Conservation (phyloP, 495 filamentous ascomycete genomes). For the Jackrogersella minutella region DNA sequence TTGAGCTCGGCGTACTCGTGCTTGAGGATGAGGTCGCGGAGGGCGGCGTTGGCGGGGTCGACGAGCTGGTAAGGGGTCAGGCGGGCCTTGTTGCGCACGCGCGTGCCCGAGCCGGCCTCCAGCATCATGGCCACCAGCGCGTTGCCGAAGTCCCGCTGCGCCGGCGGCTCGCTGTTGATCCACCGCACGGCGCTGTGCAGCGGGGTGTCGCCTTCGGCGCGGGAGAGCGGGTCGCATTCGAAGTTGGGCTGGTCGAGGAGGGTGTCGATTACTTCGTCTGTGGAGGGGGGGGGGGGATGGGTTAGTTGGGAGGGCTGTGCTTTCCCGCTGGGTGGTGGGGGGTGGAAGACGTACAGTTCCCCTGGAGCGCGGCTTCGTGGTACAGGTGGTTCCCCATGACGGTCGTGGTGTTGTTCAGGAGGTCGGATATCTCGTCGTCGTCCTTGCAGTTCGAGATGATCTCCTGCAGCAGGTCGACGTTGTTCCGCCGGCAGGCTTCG, state of each 20-base stretch:
- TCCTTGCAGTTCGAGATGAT: constrained; percentile 58
- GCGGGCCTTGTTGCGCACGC: constrained; percentile 70
- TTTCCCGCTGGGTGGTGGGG: neutral
- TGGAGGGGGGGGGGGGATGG: neutral
- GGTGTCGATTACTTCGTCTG: constrained; percentile 88
- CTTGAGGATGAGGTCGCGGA: constrained; percentile 73
- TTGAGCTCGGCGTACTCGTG: constrained; percentile 74
- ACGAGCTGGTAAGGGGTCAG: constrained; percentile 73
- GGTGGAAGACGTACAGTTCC: constrained; percentile 69
- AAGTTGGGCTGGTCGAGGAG: constrained; percentile 94
- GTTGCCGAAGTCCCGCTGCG: constrained; percentile 68
- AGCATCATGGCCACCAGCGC: constrained; percentile 87
- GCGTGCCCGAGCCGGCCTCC: constrained; percentile 73
- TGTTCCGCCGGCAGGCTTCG: constrained; percentile 93
- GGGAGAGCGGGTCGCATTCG: constrained; percentile 90
- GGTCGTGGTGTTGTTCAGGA: constrained; percentile 85
- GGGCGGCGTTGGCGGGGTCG: constrained; percentile 73
- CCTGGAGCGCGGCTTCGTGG: constrained; percentile 85
- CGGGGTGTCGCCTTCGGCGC: constrained; percentile 85
- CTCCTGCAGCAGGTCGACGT: constrained; percentile 77
- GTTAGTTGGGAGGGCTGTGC: constrained; percentile 8
- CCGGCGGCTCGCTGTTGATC: constrained; percentile 69
- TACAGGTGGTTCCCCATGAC: constrained; percentile 85
- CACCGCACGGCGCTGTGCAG: constrained; percentile 88
- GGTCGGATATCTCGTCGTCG: constrained; percentile 64